Conservation (phyloP, 129 eudicot species). For the Oenanthe sinensis region DNA sequence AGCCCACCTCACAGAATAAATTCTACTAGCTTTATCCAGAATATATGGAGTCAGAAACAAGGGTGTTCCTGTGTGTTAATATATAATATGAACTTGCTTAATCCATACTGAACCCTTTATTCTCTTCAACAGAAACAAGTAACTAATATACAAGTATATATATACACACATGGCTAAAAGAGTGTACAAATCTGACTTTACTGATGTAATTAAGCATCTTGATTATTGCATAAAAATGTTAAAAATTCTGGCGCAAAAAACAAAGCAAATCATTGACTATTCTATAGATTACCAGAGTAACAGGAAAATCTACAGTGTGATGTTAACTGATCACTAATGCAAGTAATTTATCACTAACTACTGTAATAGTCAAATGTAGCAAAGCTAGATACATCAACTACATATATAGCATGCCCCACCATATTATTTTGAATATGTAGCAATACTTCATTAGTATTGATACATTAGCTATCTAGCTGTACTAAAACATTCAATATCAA, state of each 20-base stretch:
- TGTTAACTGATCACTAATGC: not conserved
- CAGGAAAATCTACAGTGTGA: not conserved
- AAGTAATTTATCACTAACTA: too few species aligned
- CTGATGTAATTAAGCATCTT: not conserved
- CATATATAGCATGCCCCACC: not conserved
- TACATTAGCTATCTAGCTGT: too few species aligned
- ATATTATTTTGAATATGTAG: too few species aligned
- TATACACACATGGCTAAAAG: not conserved
- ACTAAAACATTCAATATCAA: not conserved
- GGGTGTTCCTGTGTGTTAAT: not conserved
- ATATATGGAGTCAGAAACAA: not conserved
- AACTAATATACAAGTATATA: too few species aligned
- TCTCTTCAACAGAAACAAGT: too few species aligned
- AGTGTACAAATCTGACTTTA: not conserved
- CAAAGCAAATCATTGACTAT: not conserved
- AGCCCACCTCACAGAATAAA: not conserved
- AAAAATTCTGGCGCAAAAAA: not conserved
- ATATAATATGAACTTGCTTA: not conserved
- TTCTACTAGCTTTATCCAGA: not conserved
- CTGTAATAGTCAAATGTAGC: too few species aligned
- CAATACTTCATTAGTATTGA: too few species aligned
- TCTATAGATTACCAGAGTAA: not conserved
- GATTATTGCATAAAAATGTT: not conserved
- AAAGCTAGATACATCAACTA: too few species aligned
- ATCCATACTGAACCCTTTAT: not conserved